These are phyloP conservation scores for Thozetella sp. DNA, from an alignment of 495 filamentous ascomycete genomes.

Conservation along the genomic window DNA sequence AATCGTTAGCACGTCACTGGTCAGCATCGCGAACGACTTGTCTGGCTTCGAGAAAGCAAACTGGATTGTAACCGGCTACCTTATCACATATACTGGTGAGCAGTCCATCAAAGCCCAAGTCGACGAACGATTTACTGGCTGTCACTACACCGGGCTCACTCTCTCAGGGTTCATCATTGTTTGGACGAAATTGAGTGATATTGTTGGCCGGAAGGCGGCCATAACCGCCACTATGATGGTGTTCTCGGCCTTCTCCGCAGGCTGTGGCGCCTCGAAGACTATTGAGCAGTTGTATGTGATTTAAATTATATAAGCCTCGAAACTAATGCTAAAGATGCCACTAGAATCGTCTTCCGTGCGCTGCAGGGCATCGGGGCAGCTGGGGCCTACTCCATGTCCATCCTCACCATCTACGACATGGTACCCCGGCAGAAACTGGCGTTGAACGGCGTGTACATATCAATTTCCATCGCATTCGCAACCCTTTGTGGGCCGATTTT, in stretches of 20 bases:
- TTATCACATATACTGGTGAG: conserved; percentile 47
- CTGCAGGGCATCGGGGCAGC: background rate
- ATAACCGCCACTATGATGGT: background rate
- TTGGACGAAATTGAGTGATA: background rate
- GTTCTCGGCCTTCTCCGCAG: background rate
- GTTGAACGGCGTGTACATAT: background rate
- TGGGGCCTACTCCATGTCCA: background rate
- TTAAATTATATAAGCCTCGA: background rate
- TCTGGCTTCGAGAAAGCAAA: conserved; percentile 38
- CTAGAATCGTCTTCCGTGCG: background rate
- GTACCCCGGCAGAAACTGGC: background rate
- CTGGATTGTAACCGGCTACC: conserved; percentile 52
- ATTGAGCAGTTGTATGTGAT: background rate
- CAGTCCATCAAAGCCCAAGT: background rate
- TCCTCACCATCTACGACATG: background rate
- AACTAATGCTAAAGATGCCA: background rate
- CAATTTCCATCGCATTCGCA: background rate
- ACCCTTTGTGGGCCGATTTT: background rate
- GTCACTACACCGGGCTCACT: background rate
- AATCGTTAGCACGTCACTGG: conserved; percentile 49
- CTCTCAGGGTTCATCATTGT: background rate
- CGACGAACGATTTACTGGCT: background rate
- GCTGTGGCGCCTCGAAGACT: background rate
- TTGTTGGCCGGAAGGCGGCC: background rate
- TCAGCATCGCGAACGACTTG: conserved; percentile 47